phyloP scores from a whole-genome alignment of 441 rosid genomes.

The Breynia disticha region DNA sequence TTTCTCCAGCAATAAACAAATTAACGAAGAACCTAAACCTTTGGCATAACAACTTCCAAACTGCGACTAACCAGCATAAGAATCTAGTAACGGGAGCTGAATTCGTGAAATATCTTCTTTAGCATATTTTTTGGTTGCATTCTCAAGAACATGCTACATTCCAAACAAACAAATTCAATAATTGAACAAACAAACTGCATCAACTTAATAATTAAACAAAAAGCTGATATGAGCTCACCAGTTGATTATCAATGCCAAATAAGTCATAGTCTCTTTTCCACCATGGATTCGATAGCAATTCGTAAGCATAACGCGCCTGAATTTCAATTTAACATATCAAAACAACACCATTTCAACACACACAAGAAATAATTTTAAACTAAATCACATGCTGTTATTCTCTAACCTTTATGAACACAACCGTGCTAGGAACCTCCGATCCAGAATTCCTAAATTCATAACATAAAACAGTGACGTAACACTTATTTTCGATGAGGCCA shows the following conservation, averaged over 20 bases:
- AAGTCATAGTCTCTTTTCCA: conserved; percentile 87
- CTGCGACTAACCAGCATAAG: conserved; percentile 23
- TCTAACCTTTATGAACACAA: conserved; percentile 58
- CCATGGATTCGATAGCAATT: conserved; percentile 54
- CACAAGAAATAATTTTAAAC: background rate
- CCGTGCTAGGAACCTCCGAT: conserved; percentile 28
- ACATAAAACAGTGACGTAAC: background rate
- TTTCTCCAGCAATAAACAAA: background rate
- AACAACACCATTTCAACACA: background rate
- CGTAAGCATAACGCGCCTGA: conserved; percentile 82
- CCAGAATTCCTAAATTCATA: conserved; percentile 46
- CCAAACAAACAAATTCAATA: conserved; percentile 12
- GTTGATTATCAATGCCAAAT: conserved; percentile 71
- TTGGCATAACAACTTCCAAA: conserved; percentile 5
- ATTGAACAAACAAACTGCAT: background rate
- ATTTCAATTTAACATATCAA: conserved; percentile 10
- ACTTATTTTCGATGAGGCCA: too few relatives aligned
- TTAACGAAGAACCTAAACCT: background rate
- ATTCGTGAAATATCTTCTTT: conserved; percentile 38
- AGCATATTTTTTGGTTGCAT: conserved; percentile 35
- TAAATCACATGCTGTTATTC: too few relatives aligned
- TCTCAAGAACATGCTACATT: conserved; percentile 45
- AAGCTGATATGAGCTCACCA: conserved; percentile 35
- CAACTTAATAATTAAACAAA: background rate
- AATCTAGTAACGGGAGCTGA: conserved; percentile 55